Evolutionary conservation across 495 filamentous ascomycete genomes (phyloP), one percentile per base, ranked within the genome.

Genomic region (Friedmanniomyces simplex): DNA sequence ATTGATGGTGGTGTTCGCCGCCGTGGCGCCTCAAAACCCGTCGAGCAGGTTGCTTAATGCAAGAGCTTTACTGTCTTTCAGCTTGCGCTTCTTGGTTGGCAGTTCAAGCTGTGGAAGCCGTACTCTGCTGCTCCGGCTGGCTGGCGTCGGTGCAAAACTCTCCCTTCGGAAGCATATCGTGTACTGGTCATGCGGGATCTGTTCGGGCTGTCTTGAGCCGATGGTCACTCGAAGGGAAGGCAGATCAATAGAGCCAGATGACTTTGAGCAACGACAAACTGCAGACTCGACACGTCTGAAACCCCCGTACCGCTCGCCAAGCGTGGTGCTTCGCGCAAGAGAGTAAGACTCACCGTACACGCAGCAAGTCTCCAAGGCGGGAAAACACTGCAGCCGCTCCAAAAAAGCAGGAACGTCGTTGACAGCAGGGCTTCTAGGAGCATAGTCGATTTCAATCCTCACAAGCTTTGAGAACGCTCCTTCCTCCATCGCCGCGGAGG

Each of bases 51-150:
- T 11, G 34, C 54, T 24, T 16, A 59, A 3, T 10, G n/a, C 25
- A 5, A 59, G 21, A 5, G 26, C 2, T 41, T 59, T 59, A 25
- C 57, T 39, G 16, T 37, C 39, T 21, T 49, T 59, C 24, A 59
- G 8, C 46, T 50, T 54, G 26, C 50, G 50, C 28, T 18, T 30
- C 42, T 59, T 59, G 20, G 26, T 30, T 13, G 52, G 32, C 18
- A n/a, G 45, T 24, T 28, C 30, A 16, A 24, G 13, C 30, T 7
- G 11, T 3, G 50, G 12, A 16, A 8, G 4, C 5, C 13, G 25
- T 7, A 37, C 25, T 32, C 7, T 37, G 25, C 7, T 37, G 4
- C 16, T 20, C 21, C 21, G 50, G 50, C 52, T 41, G 45, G 34
- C 20, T 28, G 10, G 22, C 16, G 52, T 34, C 10, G 34, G 22